Conservation (phyloP, 495 filamentous ascomycete genomes). For the Hypoxylon rickii region DNA sequence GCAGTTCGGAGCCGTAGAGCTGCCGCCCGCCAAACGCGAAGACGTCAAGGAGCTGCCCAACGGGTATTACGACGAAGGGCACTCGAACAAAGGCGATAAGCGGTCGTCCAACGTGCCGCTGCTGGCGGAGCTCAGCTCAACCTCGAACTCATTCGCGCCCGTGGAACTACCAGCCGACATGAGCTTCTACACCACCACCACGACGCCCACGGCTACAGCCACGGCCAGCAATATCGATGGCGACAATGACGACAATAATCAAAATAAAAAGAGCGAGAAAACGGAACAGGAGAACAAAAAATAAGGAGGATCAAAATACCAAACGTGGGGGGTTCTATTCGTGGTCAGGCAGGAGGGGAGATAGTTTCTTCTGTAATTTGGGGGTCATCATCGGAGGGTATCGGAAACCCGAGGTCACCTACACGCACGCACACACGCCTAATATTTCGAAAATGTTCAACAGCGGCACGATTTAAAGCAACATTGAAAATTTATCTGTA, state of each 20-base stretch:
- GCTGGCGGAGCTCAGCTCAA: conserved; percentile 21
- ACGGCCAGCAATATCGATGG: not conserved
- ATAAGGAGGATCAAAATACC: too few species aligned
- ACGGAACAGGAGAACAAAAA: too few species aligned
- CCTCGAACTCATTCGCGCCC: not conserved
- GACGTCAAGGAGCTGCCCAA: conserved; percentile 22
- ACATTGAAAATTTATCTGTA: too few species aligned
- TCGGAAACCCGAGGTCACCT: too few species aligned
- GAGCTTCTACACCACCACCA: not conserved
- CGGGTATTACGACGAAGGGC: conserved; percentile 10
- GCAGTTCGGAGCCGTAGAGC: conserved; percentile 25
- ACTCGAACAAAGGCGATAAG: conserved; percentile 2
- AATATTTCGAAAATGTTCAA: too few species aligned
- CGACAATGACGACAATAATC: not conserved
- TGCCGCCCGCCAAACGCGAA: not conserved
- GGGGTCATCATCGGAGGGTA: too few species aligned
- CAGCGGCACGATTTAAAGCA: too few species aligned
- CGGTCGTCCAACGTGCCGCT: conserved; percentile 28
- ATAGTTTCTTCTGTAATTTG: too few species aligned
- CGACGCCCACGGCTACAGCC: not conserved
- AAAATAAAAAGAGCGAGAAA: too few species aligned
- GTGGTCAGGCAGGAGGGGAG: too few species aligned
- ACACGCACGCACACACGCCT: too few species aligned
- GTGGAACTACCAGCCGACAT: conserved; percentile 29
- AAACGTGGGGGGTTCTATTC: too few species aligned